A percentile compares a stretch with the other conserved stretches of the same genome.
Conservation (phyloP, 2,329 filamentous ascomycete genomes). For the Coniochaeta prunicola region DNA sequence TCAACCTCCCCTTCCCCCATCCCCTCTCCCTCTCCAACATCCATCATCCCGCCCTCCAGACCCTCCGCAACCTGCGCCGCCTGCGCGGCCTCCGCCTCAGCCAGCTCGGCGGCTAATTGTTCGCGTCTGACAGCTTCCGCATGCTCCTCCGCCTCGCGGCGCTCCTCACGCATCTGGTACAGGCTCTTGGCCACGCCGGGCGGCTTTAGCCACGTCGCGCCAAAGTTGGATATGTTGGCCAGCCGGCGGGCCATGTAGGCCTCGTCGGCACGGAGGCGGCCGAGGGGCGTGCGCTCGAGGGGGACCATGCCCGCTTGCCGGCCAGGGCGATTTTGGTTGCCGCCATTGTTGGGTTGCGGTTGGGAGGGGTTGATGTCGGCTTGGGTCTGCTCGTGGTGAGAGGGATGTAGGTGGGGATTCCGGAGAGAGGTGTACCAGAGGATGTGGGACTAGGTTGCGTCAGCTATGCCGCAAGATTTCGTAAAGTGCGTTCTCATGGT, state of each 20-base stretch:
- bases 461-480: neutral
- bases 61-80: conserved; percentile 21
- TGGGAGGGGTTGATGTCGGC: conserved; percentile 13
- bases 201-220: conserved; percentile 83
- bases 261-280: conserved; percentile 70
- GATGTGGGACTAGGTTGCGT: conserved; percentile 51
- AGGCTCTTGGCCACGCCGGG: conserved; percentile 85
- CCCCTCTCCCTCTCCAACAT: conserved; percentile 29
- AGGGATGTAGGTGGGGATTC: conserved; percentile 26
- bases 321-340: conserved; percentile 15
- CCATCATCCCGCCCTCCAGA: conserved; percentile 27
- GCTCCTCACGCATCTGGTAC: conserved; percentile 83
- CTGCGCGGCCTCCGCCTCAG: conserved; percentile 51
- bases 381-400: conserved; percentile 10
- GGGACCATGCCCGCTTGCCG: conserved; percentile 22
- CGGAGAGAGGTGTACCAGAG: conserved; percentile 67
- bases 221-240: conserved; percentile 77
- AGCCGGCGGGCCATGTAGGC: conserved; percentile 68
- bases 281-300: conserved; percentile 54
- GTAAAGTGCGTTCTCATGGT: neutral
- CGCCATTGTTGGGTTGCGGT: conserved; percentile 12
- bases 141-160: conserved; percentile 80
- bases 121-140: conserved; percentile 66
- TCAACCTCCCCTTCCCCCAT: conserved; percentile 45
- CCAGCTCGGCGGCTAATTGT: conserved; percentile 65